phyloP scores from a whole-genome alignment of 768 basidiomycete species.

The Wakefieldia striispora region DNA sequence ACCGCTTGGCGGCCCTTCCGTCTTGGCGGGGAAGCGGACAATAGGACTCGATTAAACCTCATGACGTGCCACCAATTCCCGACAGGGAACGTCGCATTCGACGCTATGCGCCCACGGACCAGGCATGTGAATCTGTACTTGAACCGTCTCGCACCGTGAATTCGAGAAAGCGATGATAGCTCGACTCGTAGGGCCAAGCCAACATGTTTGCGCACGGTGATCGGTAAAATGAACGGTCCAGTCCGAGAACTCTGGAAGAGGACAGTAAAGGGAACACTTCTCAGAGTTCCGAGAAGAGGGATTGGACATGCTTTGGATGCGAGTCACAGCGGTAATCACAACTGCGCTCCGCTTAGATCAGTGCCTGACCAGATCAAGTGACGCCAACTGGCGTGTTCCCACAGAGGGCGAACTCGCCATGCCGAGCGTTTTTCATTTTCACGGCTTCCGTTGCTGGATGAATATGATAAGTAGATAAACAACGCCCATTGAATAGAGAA shows the following conservation, averaged over 20 bases:
- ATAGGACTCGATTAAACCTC: neutral
- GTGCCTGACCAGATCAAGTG: slow-evolving; percentile 31
- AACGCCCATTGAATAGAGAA: slow-evolving; percentile 5
- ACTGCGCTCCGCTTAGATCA: slow-evolving; percentile 21
- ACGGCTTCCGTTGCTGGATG: slow-evolving; percentile 7
- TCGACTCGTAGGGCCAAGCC: slow-evolving; percentile 17
- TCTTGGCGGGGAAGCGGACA: neutral
- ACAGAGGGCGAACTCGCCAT: slow-evolving; percentile 7
- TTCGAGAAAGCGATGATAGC: slow-evolving; percentile 17
- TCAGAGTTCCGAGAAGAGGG: slow-evolving; percentile 15
- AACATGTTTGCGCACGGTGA: slow-evolving; percentile 13
- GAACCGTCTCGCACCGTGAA: slow-evolving; percentile 1
- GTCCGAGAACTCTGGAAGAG: slow-evolving; percentile 24
- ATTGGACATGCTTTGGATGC: slow-evolving; percentile 24
- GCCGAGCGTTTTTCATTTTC: slow-evolving; percentile 27
- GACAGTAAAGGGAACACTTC: slow-evolving; percentile 8
- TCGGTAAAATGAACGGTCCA: slow-evolving; percentile 24
- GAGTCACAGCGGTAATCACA: slow-evolving; percentile 24
- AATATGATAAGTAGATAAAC: slow-evolving; percentile 19
- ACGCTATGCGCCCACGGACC: neutral
- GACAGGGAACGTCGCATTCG: too few species aligned
- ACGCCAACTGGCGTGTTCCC: slow-evolving; percentile 20
- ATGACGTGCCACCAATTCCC: too few species aligned
- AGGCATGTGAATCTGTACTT: slow-evolving; percentile 7
- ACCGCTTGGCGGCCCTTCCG: neutral